Evolutionary conservation across 1,139 yeast genomes (phyloP), one percentile per base, ranked within the genome.

Genomic region (Wickerhamiella pararugosa): DNA sequence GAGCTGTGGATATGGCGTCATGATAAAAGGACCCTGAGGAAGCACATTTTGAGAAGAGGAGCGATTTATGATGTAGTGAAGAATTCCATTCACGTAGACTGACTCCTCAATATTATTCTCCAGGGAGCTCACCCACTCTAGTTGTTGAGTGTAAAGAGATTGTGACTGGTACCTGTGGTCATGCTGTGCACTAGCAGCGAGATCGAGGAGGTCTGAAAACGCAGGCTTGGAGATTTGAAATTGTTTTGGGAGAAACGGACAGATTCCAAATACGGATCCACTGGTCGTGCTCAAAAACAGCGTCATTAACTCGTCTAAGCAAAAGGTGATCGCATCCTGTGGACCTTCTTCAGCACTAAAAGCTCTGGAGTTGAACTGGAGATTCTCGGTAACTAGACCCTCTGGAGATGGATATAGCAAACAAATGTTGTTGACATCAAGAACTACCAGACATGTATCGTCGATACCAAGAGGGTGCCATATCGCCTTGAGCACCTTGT

Each of bases 201-300:
- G 64, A 47, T 71, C 69, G 43, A 73, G 60, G 6, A 70, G 51
- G 4, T 50, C 55, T 26, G 61, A 63, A 6, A 67, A 48, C 51
- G 65, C 63, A 0, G 51, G 47, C 39, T 55, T 51, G 0, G 65
- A 44, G 10, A 70, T 58, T 1, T 62, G 55, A 26, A 71, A 53
- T 25, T 56, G 52, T 3, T 57, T 49, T 0, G 82, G 79, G 26
- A 70, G 52, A 54, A 74, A 74, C 7, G 83, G 83, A 46, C 69
- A 71, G 2, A 76, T 57, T 1, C 70, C 64, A 50, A 65, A 75
- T 1, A 77, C 47, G 48, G 76, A 79, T 7, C 76, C 72, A 34
- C 71, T 77, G n/a, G 60, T 52, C 21, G 70, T 67, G 43, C 73
- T 50, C 4, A 74, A 54, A 48, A 69, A 72, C 10, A 76, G 57